These are phyloP conservation scores for Coemansia reversa DNA, from an alignment of 192 early-diverging fungal species.

Conservation along the genomic window DNA sequence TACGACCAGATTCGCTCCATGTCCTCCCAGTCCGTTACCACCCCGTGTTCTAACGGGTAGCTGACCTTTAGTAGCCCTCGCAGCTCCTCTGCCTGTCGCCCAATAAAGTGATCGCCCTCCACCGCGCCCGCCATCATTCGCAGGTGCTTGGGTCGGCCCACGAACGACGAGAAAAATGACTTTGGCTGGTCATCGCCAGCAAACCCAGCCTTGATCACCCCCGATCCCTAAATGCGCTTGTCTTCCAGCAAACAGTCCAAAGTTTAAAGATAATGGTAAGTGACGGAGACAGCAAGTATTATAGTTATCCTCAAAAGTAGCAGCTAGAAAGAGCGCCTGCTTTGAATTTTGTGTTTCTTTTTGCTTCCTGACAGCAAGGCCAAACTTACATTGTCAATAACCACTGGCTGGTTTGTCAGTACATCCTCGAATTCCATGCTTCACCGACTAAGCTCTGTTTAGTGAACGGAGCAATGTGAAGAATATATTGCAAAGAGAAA, in stretches of 20 bases:
- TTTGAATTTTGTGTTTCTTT: not conserved
- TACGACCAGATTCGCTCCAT: constrained; percentile 99
- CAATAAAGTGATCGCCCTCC: constrained; percentile 95
- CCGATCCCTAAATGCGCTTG: constrained; percentile 78
- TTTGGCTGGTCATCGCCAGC: constrained; percentile 98
- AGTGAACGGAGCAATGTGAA: not conserved
- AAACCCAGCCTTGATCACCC: constrained; percentile 98
- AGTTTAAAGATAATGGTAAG: not conserved
- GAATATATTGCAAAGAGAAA: not conserved
- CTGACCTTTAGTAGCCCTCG: constrained; percentile 90
- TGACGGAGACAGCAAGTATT: not conserved
- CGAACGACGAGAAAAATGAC: constrained; percentile 90
- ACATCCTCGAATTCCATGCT: constrained; percentile 87
- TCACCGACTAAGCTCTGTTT: not conserved
- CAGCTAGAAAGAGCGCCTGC: not conserved
- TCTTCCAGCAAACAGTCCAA: not conserved
- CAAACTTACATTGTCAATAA: constrained; percentile 94
- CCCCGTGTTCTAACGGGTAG: constrained; percentile 97
- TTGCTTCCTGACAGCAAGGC: not conserved
- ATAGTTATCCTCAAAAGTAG: not conserved
- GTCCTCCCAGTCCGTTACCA: constrained; percentile 97
- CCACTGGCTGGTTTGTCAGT: constrained; percentile 95
- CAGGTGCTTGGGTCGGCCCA: constrained; percentile 94
- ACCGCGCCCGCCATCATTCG: constrained; percentile 98
- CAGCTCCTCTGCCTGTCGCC: constrained; percentile 91